Evolutionary conservation across 768 basidiomycete genomes (phyloP), one percentile per base, ranked within the genome.

Genomic region (Auricularia sp.): DNA sequence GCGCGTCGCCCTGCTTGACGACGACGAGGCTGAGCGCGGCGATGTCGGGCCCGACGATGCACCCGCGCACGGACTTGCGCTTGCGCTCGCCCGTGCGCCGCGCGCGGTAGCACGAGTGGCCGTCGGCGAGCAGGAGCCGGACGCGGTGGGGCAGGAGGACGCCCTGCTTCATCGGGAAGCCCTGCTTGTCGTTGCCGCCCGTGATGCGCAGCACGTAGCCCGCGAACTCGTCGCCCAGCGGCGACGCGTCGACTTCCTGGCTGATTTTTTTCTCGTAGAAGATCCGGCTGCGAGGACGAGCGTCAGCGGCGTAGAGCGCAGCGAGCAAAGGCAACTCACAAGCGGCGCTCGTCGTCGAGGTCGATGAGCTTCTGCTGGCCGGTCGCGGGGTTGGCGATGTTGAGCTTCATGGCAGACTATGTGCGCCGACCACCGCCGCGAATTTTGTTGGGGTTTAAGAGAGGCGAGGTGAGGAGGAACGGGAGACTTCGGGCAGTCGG

Each of bases 81-180:
- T 92, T 94, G 79, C 96, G 92, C 81, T 99, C 95, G 74, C 96
- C 96, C 61, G 82, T 78, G 77, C 94, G 91, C 74, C 94, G 91
- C 69, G 82, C 77, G 71, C 96, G 93, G 85, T 92, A 98, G 85
- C 96, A 98, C 37, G 95, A 96, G 87, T 98, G 96, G 62, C 94
- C 94, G 77, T 96, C 92, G 68, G 91, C 72, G 75, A 99, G 90
- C 73, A 98, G 91, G 69, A 99, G 90, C 67, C 85, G 82, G 71
- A 95, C 92, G 85, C 96, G 94, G 81, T 92, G 75, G 66, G 92
- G 92, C 72, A 96, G 85, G 67, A 98, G 90, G 70, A 98, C 91
- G 81, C 96, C 95, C 81, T 99, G 96, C 80, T 98, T 98, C 94
- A 98, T 97, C 61, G 94, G 94, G 85, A 97, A 96, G 74, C 94